phyloP scores from a whole-genome alignment of 2,329 filamentous ascomycete species.

The Tolypocladium capitatum region DNA sequence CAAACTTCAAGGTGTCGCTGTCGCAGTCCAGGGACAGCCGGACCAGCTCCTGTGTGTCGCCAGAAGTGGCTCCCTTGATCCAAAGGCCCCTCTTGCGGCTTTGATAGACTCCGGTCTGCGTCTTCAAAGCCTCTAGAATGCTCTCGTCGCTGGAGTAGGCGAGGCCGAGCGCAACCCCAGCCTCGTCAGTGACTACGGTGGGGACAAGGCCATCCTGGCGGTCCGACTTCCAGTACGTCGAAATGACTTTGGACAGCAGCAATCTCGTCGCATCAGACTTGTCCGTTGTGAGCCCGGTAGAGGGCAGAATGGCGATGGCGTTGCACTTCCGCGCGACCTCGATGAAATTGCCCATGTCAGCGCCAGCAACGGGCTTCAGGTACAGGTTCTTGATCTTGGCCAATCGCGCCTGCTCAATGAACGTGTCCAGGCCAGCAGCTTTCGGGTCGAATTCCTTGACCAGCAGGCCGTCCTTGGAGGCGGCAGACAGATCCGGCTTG shows the following conservation, averaged over 20 bases:
- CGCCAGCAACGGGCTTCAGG: slow-evolving; percentile 34
- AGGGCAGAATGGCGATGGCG: slow-evolving; percentile 63
- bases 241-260: slow-evolving; percentile 56
- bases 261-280: slow-evolving; percentile 42
- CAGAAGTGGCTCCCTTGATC: slow-evolving; percentile 93
- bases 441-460: slow-evolving; percentile 38
- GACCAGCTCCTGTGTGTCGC: slow-evolving; percentile 82
- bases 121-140: slow-evolving; percentile 71
- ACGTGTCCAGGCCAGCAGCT: slow-evolving; percentile 24
- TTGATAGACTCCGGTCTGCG: slow-evolving; percentile 75
- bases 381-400: slow-evolving; percentile 35
- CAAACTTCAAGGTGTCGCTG: slow-evolving; percentile 79
- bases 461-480: slow-evolving; percentile 36
- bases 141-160: slow-evolving; percentile 94
- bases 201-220: slow-evolving; percentile 72
- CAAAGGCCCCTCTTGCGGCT: slow-evolving; percentile 90
- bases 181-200: slow-evolving; percentile 83
- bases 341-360: slow-evolving; percentile 32
- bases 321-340: slow-evolving; percentile 33
- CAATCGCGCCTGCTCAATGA: slow-evolving; percentile 30
- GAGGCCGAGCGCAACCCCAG: slow-evolving; percentile 70
- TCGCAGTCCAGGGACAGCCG: slow-evolving; percentile 84
- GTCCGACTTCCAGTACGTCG: slow-evolving; percentile 67
- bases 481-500: slow-evolving; percentile 30
- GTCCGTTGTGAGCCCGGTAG: slow-evolving; percentile 55